phyloP scores from a whole-genome alignment of 2,329 filamentous ascomycete species.

The Fusarium piperis region DNA sequence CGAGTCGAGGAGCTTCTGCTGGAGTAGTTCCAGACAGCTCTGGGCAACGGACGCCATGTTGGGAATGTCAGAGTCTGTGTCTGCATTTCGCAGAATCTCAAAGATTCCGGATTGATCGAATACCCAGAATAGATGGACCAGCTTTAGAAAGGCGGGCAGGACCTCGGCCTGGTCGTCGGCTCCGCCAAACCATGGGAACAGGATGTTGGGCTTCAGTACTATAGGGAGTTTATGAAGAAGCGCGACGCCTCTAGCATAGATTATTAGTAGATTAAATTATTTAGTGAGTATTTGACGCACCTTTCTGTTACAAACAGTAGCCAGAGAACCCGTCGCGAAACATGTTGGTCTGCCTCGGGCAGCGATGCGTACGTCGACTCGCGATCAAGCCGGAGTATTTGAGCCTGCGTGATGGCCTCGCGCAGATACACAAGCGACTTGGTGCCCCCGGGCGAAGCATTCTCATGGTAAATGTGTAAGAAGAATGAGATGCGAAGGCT shows the following conservation, averaged over 20 bases:
- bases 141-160: slow-evolving; percentile 58
- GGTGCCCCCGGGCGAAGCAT: slow-evolving; percentile 55
- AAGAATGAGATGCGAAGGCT: slow-evolving; percentile 60
- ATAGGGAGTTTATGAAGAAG: slow-evolving; percentile 61
- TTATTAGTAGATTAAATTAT: slow-evolving; percentile 6
- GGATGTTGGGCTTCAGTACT: slow-evolving; percentile 54
- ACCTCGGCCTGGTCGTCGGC: slow-evolving; percentile 54
- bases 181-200: slow-evolving; percentile 46
- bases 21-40: slow-evolving; percentile 51
- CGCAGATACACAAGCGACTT: slow-evolving; percentile 59
- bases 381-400: slow-evolving; percentile 59
- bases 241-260: slow-evolving; percentile 54
- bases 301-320: slow-evolving; percentile 60
- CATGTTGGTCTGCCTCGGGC: slow-evolving; percentile 52
- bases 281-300: slow-evolving; percentile 19
- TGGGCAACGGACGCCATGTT: slow-evolving; percentile 43
- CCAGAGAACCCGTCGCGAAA: slow-evolving; percentile 58
- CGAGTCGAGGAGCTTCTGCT: slow-evolving; percentile 54
- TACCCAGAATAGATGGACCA: slow-evolving; percentile 60
- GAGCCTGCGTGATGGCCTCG: slow-evolving; percentile 62
- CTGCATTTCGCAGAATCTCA: slow-evolving; percentile 54
- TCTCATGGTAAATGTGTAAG: slow-evolving; percentile 62
- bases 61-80: slow-evolving; percentile 47
- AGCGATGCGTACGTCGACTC: slow-evolving; percentile 53
- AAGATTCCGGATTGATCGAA: slow-evolving; percentile 62